These are phyloP conservation scores for Suillus fuscotomentosus DNA, from an alignment of 768 basidiomycete genomes.

Conservation along the genomic window DNA sequence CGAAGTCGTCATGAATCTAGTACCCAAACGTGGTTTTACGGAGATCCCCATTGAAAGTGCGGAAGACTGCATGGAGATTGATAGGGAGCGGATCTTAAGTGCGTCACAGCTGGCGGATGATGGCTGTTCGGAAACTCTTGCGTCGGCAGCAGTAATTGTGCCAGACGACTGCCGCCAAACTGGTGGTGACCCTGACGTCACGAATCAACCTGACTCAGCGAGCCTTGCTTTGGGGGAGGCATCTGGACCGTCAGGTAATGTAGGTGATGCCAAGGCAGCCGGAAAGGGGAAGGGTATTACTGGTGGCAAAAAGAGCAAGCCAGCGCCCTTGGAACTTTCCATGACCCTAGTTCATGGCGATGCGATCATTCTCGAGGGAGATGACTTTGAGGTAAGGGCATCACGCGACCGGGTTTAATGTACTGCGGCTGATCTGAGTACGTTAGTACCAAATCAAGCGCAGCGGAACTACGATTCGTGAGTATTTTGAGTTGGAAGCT, in stretches of 20 bases:
- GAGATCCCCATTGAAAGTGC: background rate
- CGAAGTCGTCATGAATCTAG: slow-evolving; percentile 21
- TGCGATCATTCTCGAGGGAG: slow-evolving; percentile 34
- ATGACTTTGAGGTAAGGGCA: slow-evolving; percentile 39
- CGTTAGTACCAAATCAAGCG: slow-evolving; percentile 27
- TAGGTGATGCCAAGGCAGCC: background rate
- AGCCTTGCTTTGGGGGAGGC: background rate
- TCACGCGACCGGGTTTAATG: background rate
- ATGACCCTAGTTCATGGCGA: slow-evolving; percentile 41
- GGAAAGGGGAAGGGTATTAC: slow-evolving; percentile 15
- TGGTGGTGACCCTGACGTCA: background rate
- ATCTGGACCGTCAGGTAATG: background rate
- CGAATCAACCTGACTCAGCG: background rate
- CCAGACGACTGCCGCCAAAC: background rate
- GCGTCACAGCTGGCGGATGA: slow-evolving; percentile 4
- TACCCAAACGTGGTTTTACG: slow-evolving; percentile 26
- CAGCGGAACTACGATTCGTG: slow-evolving; percentile 30
- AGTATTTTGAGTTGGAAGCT: slow-evolving; percentile 13
- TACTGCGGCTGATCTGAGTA: slow-evolving; percentile 4
- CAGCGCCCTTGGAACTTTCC: slow-evolving; percentile 18
- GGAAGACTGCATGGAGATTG: slow-evolving; percentile 11
- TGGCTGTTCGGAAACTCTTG: background rate
- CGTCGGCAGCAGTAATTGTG: background rate
- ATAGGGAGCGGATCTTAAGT: slow-evolving; percentile 9
- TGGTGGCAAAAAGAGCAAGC: slow-evolving; percentile 17